Conservation (phyloP, 2,329 filamentous ascomycete species). For the Xylaria sp. region DNA sequence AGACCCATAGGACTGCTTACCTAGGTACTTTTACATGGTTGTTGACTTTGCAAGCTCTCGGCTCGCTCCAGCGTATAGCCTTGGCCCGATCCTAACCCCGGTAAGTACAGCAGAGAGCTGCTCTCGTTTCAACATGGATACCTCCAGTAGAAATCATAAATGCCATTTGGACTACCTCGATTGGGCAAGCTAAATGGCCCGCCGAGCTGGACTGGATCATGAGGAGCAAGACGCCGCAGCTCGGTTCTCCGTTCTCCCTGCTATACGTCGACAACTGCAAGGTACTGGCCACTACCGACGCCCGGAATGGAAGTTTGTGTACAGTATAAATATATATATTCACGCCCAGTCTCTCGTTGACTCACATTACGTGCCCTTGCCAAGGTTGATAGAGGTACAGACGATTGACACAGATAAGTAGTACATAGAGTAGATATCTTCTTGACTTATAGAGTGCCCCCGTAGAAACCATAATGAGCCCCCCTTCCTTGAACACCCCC, state of each 20-base stretch:
- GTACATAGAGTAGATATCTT: background rate
- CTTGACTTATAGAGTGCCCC: background rate
- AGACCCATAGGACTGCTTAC: constrained; percentile 9
- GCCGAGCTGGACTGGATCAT: background rate
- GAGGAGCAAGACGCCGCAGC: constrained; percentile 13
- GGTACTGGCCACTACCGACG: constrained; percentile 7
- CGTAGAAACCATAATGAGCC: background rate
- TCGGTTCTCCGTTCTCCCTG: too few relatives aligned
- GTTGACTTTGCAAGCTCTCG: constrained; percentile 10
- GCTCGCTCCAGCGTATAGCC: constrained; percentile 18
- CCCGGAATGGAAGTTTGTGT: constrained; percentile 7
- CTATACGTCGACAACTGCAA: background rate
- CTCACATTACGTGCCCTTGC: constrained; percentile 17
- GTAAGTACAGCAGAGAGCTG: background rate
- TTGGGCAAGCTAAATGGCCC: constrained; percentile 15
- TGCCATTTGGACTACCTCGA: constrained; percentile 15
- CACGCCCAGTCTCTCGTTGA: constrained; percentile 10
- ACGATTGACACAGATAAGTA: constrained; percentile 22
- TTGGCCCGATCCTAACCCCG: constrained; percentile 21
- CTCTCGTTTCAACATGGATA: background rate
- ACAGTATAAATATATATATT: constrained; percentile 20
- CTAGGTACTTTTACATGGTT: too few relatives aligned
- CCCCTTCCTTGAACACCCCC: background rate
- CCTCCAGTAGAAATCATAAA: background rate
- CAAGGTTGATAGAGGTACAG: constrained; percentile 24